phyloP scores from a whole-genome alignment of 2,329 filamentous ascomycete genomes.

The Phyllosticta citriasiana region DNA sequence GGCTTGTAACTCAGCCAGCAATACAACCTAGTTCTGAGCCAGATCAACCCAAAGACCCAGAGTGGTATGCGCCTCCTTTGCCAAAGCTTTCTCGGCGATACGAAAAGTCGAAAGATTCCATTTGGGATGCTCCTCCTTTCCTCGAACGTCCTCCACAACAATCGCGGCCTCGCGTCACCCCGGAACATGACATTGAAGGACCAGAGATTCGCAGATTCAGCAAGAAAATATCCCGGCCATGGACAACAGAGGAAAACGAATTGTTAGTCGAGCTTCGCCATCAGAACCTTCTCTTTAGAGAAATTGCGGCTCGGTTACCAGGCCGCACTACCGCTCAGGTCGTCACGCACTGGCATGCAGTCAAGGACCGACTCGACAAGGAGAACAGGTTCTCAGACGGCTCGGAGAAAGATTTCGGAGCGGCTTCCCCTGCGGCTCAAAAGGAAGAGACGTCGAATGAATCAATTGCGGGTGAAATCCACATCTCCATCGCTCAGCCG shows the following conservation, averaged over 20 bases:
- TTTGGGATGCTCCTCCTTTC: constrained; percentile 5
- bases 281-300: not conserved
- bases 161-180: not conserved
- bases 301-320: not conserved
- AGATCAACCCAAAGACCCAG: not conserved
- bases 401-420: not conserved
- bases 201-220: not conserved
- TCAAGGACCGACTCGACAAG: not conserved
- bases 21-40: not conserved
- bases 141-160: not conserved
- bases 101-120: not conserved
- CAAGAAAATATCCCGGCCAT: not conserved
- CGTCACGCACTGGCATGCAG: not conserved
- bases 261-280: not conserved
- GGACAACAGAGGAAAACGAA: not conserved
- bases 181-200: not conserved
- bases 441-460: not conserved
- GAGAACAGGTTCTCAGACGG: not conserved
- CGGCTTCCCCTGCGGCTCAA: not conserved
- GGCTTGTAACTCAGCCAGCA: not conserved
- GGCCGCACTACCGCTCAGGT: not conserved
- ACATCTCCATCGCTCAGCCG: not conserved
- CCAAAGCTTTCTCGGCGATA: not conserved
- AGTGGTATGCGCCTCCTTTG: not conserved
- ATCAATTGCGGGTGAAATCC: not conserved